Conservation (phyloP, 2,329 filamentous ascomycete genomes). For the Colletotrichum paranaense region DNA sequence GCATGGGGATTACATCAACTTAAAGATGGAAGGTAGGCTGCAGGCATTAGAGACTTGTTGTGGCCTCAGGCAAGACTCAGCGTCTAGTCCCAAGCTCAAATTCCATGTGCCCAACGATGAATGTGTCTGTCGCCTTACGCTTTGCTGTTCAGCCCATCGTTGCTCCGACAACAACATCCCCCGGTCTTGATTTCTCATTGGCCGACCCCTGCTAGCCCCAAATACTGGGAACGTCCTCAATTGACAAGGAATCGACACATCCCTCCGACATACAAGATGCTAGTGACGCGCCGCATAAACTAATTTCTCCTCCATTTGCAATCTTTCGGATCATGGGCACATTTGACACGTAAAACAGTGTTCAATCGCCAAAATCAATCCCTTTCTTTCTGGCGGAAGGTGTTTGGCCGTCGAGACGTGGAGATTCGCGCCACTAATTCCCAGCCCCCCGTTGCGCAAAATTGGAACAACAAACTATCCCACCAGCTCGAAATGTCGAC, state of each 20-base stretch:
- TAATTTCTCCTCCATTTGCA: slow-evolving; percentile 47
- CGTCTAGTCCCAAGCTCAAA: background rate
- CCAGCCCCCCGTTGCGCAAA: slow-evolving; percentile 2
- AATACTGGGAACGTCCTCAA: slow-evolving; percentile 35
- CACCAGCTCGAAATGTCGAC: slow-evolving; percentile 49
- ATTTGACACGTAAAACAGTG: slow-evolving; percentile 54
- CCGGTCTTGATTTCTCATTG: slow-evolving; percentile 24
- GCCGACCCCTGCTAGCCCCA: slow-evolving; percentile 33
- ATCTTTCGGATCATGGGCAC: slow-evolving; percentile 50
- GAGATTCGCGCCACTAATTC: slow-evolving; percentile 25
- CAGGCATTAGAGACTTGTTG: no score
- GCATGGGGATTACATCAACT: background rate
- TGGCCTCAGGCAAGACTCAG: slow-evolving; percentile 13
- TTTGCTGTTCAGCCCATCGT: slow-evolving; percentile 33
- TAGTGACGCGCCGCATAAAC: slow-evolving; percentile 49
- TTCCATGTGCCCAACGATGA: slow-evolving; percentile 21
- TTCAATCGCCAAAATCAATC: slow-evolving; percentile 41
- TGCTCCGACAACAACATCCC: slow-evolving; percentile 40
- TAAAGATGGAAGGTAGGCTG: background rate
- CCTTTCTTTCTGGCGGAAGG: slow-evolving; percentile 14
- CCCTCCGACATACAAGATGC: slow-evolving; percentile 34
- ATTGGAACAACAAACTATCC: slow-evolving; percentile 25
- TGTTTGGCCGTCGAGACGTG: slow-evolving; percentile 22
- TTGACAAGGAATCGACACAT: slow-evolving; percentile 36
- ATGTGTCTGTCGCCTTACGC: slow-evolving; percentile 16